Percentiles rank a stretch among this genome's conserved stretches.
These are phyloP conservation scores for Zostera marina DNA, from an alignment of 116 monocot genomes.

Conservation along the genomic window DNA sequence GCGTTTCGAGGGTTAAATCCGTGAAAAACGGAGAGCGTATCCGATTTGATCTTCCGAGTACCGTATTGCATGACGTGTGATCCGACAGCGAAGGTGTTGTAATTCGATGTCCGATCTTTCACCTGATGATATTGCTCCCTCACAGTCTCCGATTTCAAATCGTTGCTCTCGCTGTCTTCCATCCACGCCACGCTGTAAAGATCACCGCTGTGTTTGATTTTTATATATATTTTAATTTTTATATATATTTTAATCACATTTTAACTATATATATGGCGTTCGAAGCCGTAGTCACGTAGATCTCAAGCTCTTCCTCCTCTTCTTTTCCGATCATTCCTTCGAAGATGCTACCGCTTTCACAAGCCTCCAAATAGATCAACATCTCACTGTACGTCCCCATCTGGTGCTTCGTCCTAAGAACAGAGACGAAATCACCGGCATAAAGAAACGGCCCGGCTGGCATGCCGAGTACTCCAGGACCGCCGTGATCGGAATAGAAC, in stretches of 20 bases:
- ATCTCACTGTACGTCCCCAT: constrained; percentile 60
- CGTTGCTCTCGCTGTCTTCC: constrained; percentile 84
- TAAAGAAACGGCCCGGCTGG: constrained; percentile 31
- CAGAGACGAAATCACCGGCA: constrained; percentile 51
- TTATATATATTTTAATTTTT: too few species aligned
- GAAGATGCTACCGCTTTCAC: constrained; percentile 83
- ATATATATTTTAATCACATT: too few species aligned
- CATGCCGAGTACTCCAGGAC: constrained; percentile 72
- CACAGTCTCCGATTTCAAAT: constrained; percentile 65
- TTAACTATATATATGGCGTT: too few species aligned
- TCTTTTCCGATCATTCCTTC: constrained; percentile 33
- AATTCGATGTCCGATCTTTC: constrained; percentile 37
- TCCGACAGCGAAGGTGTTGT: constrained; percentile 19
- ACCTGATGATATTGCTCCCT: constrained; percentile 50
- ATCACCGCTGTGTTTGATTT: too few species aligned
- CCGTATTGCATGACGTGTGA: constrained; percentile 85
- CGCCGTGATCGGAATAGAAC: constrained; percentile 89
- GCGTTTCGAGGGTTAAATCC: constrained; percentile 49
- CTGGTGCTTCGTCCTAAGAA: constrained; percentile 63
- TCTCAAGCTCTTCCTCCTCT: constrained; percentile 35
- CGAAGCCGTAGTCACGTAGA: constrained; percentile 76
- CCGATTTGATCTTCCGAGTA: constrained; percentile 26
- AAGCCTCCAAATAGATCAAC: constrained; percentile 84
- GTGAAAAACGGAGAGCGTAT: constrained; percentile 49
- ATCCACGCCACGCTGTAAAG: constrained; percentile 86